phyloP scores from a whole-genome alignment of 768 basidiomycete genomes.

The Chalciporus chontae region DNA sequence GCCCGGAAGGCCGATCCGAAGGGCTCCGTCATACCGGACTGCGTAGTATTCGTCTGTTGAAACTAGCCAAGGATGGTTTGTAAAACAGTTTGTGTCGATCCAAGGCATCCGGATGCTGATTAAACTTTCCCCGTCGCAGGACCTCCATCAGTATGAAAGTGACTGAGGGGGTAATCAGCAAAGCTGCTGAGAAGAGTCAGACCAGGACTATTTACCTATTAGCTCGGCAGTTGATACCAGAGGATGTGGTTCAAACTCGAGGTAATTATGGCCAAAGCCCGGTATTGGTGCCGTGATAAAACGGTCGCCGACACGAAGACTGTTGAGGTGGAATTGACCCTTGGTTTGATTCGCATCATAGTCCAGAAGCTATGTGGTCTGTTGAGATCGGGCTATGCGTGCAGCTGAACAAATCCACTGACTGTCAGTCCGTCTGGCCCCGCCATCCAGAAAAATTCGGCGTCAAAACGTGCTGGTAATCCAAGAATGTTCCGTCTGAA shows the following conservation, averaged over 20 bases:
- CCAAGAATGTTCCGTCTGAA: constrained; percentile 55
- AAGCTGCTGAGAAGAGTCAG: background rate
- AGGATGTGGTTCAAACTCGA: constrained; percentile 52
- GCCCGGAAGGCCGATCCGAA: background rate
- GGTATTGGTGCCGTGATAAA: constrained; percentile 51
- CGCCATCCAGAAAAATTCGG: constrained; percentile 58
- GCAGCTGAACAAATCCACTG: constrained; percentile 16
- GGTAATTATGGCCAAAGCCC: constrained; percentile 52
- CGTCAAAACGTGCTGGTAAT: constrained; percentile 60
- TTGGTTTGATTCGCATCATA: constrained; percentile 46
- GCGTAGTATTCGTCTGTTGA: constrained; percentile 32
- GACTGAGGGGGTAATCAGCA: constrained; percentile 34
- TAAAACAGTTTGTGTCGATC: constrained; percentile 49
- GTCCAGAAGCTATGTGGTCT: constrained; percentile 43
- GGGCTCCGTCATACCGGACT: constrained; percentile 23
- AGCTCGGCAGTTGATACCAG: constrained; percentile 50
- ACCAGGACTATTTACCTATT: constrained; percentile 34
- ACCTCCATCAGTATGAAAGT: constrained; percentile 66
- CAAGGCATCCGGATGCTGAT: constrained; percentile 44
- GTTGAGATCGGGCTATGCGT: constrained; percentile 5
- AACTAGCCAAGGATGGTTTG: constrained; percentile 21
- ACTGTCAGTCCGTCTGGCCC: constrained; percentile 52
- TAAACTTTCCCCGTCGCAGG: constrained; percentile 56
- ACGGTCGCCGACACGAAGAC: constrained; percentile 40
- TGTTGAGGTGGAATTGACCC: constrained; percentile 51